Evolutionary conservation across 2,329 filamentous ascomycete species (phyloP), one percentile per base, ranked within the genome.

Genomic region (Clonostachys sp.): DNA sequence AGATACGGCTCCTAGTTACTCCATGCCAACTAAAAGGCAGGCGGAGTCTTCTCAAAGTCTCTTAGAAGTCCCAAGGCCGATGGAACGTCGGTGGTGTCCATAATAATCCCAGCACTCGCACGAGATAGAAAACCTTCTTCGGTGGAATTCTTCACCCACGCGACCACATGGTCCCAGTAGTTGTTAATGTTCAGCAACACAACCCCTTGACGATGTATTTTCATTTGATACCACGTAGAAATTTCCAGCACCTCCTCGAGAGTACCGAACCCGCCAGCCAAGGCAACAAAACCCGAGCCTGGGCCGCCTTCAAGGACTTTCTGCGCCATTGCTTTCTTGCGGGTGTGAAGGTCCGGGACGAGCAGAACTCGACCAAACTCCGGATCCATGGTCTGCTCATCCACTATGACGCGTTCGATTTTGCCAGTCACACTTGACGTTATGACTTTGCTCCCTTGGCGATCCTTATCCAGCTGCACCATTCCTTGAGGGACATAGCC

Each of bases 181-280:
- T 90, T 89, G 47, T 91, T 84, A 24, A 96, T 78, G 64, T 97
- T 97, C 56, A 89, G 81, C 44, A 96, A 72, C 45, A 92, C 84
- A 41, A 97, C 83, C 4, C 87, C 88, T 44, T 78, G 75, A 57
- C 77, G 77, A 68, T 97, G 94, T 54, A 99, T 97, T 1, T 92
- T 92, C 45, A 99, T 71, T 72, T 97, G 94, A 67, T 96, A 97
- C 91, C 94, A 99, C 12, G 89, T 94, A 20, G 84, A 84, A 3
- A 89, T 82, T 71, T 94, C 89, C 67, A 96, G 91, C 62, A 97
- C 77, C 75, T 99, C 94, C 72, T 97, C 94, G 63, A 97, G 78
- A 3, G 94, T 97, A n/a, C 94, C 94, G 66, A 92, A 97, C 1
- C 94, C 94, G 39, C 92, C 92, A 46, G 81, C 83, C 50, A 99